Evolutionary conservation across 1,284 basidiomycete species (phyloP).

Genomic region (Takashimella tepidaria): DNA sequence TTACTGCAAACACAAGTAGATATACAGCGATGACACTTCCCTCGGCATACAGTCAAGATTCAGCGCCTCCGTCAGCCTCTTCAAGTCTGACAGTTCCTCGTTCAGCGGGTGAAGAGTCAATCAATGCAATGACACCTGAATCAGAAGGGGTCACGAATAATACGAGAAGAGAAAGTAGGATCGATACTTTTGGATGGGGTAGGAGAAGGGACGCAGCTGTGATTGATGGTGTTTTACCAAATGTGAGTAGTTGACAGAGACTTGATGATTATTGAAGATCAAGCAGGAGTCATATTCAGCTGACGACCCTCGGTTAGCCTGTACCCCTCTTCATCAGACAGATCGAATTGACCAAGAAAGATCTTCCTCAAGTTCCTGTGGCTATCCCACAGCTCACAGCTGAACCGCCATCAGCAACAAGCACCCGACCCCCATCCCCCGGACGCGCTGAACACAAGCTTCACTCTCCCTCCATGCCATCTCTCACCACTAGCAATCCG

Average conservation of each 20-base stretch:
- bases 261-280: too few species aligned
- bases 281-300: too few species aligned
- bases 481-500: not conserved
- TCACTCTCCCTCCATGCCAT: constrained; percentile 3
- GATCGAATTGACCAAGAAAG: not conserved
- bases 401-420: not conserved
- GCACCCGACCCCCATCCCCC: not conserved
- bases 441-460: not conserved
- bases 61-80: constrained; percentile 26
- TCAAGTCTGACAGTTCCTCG: constrained; percentile 1
- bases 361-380: not conserved
- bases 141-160: not conserved
- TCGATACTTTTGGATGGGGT: constrained; percentile 17
- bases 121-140: not conserved
- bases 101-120: not conserved
- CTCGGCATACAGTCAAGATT: constrained; percentile 32
- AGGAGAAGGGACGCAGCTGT: constrained; percentile 10
- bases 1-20: not conserved
- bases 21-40: constrained; percentile 2
- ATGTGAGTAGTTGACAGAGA: not conserved
- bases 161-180: not conserved
- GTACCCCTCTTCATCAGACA: too few species aligned
- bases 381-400: not conserved
- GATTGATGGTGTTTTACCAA: not conserved
- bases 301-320: too few species aligned